Evolutionary conservation across 257 asterid genomes (phyloP).

Genomic region (Nicotiana attenuata): DNA sequence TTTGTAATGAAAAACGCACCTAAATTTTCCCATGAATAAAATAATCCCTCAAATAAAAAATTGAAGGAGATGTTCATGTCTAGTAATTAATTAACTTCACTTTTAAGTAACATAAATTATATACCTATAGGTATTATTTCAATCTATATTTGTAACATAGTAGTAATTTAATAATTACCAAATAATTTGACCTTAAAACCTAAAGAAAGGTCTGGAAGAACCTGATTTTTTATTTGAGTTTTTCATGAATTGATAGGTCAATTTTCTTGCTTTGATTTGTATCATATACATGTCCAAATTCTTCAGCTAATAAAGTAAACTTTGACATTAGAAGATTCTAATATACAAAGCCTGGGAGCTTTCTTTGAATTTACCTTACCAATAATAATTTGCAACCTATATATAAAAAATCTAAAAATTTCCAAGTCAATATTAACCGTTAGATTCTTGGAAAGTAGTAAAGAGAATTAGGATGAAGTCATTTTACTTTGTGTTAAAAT

Average conservation of each 20-base stretch:
- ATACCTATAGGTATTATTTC: too few relatives aligned
- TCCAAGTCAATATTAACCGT: not conserved
- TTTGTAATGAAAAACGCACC: not conserved
- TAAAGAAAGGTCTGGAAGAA: not conserved
- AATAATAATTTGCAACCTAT: not conserved
- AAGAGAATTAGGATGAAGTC: too few relatives aligned
- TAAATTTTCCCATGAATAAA: not conserved
- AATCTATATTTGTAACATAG: too few relatives aligned
- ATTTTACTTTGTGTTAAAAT: too few relatives aligned
- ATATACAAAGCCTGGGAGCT: not conserved
- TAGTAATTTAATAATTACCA: too few relatives aligned
- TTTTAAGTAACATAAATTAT: too few relatives aligned
- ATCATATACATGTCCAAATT: not conserved
- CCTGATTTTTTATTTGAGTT: not conserved
- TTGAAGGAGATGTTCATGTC: too few relatives aligned
- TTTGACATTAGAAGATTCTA: not conserved
- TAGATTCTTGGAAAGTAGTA: not conserved
- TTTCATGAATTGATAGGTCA: not conserved
- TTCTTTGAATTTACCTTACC: not conserved
- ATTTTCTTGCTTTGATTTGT: slow-evolving; percentile 2
- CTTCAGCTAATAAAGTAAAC: not conserved
- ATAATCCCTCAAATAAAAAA: too few relatives aligned
- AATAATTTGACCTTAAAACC: not conserved
- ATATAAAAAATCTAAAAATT: not conserved
- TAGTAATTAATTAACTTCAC: too few relatives aligned